These are phyloP conservation scores for Ustilago curta DNA, from an alignment of 1,284 basidiomycete species.

Conservation along the genomic window DNA sequence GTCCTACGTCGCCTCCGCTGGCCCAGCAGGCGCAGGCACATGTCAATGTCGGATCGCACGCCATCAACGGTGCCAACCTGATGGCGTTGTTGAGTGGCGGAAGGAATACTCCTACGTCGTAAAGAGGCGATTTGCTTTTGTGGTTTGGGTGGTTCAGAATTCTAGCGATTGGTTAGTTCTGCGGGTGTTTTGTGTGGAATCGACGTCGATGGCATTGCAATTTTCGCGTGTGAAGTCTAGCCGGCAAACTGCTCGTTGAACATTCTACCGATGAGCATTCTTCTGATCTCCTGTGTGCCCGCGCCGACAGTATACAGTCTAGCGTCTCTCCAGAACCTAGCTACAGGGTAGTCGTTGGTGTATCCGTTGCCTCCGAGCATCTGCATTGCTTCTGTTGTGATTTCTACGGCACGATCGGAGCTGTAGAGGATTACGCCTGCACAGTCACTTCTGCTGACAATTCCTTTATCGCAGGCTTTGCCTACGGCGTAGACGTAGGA, in stretches of 20 bases:
- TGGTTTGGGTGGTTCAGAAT: constrained; percentile 5
- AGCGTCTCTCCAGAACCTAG: constrained; percentile 55
- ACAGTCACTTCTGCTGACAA: constrained; percentile 72
- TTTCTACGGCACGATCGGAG: constrained; percentile 53
- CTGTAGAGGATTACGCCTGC: constrained; percentile 60
- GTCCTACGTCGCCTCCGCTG: not conserved
- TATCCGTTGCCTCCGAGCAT: constrained; percentile 61
- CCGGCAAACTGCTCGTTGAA: constrained; percentile 42
- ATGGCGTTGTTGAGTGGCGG: constrained; percentile 48
- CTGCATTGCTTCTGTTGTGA: constrained; percentile 61
- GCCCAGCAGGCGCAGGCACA: constrained; percentile 11
- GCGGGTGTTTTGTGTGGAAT: no score
- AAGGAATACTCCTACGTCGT: constrained; percentile 26
- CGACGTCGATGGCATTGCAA: not conserved
- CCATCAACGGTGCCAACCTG: constrained; percentile 49
- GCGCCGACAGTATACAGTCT: constrained; percentile 62
- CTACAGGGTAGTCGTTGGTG: constrained; percentile 55
- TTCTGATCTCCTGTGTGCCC: constrained; percentile 62
- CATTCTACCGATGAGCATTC: constrained; percentile 61
- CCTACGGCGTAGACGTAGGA: constrained; percentile 90
- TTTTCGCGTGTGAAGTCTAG: no score
- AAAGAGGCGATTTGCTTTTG: not conserved
- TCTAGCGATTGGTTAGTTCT: not conserved
- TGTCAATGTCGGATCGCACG: constrained; percentile 33
- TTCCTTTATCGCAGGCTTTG: constrained; percentile 54